Conservation (phyloP, 192 early-diverging fungal species). For the Umbelopsis ramanniana region DNA sequence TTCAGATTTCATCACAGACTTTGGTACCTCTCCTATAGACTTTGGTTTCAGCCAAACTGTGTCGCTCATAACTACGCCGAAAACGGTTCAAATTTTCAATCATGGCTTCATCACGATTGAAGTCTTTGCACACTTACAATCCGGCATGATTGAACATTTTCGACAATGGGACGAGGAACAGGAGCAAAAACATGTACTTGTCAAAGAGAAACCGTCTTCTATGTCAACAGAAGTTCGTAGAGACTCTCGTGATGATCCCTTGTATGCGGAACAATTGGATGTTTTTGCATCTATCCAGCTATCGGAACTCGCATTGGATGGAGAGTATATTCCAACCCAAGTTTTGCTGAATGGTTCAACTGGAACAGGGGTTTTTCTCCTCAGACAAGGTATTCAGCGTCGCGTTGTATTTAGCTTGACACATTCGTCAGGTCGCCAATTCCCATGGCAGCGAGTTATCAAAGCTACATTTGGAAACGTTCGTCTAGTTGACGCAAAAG, state of each 20-base stretch:
- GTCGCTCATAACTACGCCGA: constrained; percentile 44
- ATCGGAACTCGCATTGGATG: constrained; percentile 65
- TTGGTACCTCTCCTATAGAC: constrained; percentile 51
- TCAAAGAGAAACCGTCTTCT: constrained; percentile 1
- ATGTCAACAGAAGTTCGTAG: background rate
- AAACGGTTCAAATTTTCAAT: constrained; percentile 46
- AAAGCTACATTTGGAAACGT: constrained; percentile 52
- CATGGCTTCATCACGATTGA: constrained; percentile 50
- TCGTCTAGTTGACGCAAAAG: constrained; percentile 61
- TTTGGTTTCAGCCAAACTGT: constrained; percentile 61
- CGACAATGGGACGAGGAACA: constrained; percentile 58
- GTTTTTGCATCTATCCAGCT: constrained; percentile 67
- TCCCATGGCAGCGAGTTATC: constrained; percentile 53
- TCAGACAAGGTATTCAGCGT: constrained; percentile 79
- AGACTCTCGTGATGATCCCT: constrained; percentile 52
- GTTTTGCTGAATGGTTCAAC: constrained; percentile 45
- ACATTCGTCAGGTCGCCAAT: constrained; percentile 69
- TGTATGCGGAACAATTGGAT: constrained; percentile 70
- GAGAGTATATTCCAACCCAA: constrained; percentile 63
- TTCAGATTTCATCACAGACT: constrained; percentile 62
- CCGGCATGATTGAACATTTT: constrained; percentile 41
- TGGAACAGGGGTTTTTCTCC: constrained; percentile 59
- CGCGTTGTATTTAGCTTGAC: constrained; percentile 66
- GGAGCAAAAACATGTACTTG: constrained; percentile 33
- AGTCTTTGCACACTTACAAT: constrained; percentile 49